Evolutionary conservation across 2,329 filamentous ascomycete genomes (phyloP), one percentile per base, ranked within the genome.

Genomic region (Pseudopyrenochaeta lycopersici): DNA sequence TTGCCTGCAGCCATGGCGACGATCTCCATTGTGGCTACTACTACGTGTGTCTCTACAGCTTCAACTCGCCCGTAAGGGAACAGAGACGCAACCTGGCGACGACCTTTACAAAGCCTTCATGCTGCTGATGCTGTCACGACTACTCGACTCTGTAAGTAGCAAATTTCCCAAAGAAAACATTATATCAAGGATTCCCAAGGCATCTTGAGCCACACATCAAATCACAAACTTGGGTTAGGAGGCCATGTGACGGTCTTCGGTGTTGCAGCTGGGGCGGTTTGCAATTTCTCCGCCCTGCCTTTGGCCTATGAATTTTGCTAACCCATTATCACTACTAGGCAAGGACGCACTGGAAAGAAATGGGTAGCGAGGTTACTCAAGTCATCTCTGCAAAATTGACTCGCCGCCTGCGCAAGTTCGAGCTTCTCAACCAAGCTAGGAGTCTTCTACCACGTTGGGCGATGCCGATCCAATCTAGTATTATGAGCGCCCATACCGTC

Each of bases 1-100:
- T 1, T 59, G 54, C 12, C 54, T 54, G 1, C 36, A 46, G 1
- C 81, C 81, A 0, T 87, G 84, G 84, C 72, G 79, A 10, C 69
- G 81, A 39, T 86, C 84, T 11, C 74, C 84, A 0, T 52, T 82
- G 0, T 88, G 84, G 84, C 72, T 88, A 0, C 71, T 86, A 0
- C 49, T 87, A 2, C 81, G 85, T 0, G 82, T 85, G 0, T 66
- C 76, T 0, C 54, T 85, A 2, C 83, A 87, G 46, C 65, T 73
- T 1, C 46, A 56, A 2, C 65, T 71, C 36, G 11, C 43, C 7
- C 61, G 66, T 76, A 73, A 53, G 60, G 2, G 41, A 68, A 17
- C 18, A 4, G 31, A 40, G 1, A 21, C 2, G 1, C 39, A 27
- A 1, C 15, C 41, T 17, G n/a, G 18, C 0, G 21, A 54, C 2